A percentile compares a stretch with the other conserved stretches of the same genome.
Evolutionary conservation across 2,329 filamentous ascomycete genomes (phyloP).

Genomic region (Leptoxyphium fumago): DNA sequence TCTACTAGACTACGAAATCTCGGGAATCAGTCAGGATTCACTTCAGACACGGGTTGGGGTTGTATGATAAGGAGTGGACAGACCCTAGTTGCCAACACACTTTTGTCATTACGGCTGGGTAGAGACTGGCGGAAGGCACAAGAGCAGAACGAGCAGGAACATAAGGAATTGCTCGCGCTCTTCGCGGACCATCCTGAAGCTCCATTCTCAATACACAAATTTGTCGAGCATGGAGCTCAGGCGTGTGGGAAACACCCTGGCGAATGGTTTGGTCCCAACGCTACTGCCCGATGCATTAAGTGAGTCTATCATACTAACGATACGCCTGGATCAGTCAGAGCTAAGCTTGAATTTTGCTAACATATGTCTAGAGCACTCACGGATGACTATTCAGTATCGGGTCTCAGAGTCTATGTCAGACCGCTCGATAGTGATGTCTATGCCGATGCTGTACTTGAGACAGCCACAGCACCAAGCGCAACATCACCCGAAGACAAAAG

Average conservation of each 20-base stretch:
- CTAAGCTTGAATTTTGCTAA: too few species aligned
- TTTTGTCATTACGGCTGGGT: constrained; percentile 58
- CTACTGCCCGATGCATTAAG: constrained; percentile 88
- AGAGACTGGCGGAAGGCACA: constrained; percentile 68
- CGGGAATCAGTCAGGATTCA: constrained; percentile 66
- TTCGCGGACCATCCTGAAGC: constrained; percentile 80
- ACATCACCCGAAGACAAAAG: constrained; percentile 42
- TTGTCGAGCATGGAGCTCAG: constrained; percentile 73
- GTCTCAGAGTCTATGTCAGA: constrained; percentile 71
- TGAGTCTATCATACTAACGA: constrained; percentile 29
- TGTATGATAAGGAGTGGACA: constrained; percentile 98
- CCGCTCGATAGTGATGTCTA: constrained; percentile 87
- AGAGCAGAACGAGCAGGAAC: constrained; percentile 34
- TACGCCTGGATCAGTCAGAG: too few species aligned
- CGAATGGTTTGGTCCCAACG: constrained; percentile 98
- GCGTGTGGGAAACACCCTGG: constrained; percentile 90
- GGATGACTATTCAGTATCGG: constrained; percentile 45
- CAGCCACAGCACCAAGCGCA: constrained; percentile 34
- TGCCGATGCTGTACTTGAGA: constrained; percentile 69
- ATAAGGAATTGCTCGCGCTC: constrained; percentile 57
- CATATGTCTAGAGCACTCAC: constrained; percentile 50
- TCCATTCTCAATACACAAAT: constrained; percentile 88
- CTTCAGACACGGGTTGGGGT: constrained; percentile 90
- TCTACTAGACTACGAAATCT: constrained; percentile 73
- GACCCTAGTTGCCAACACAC: constrained; percentile 75